A percentile compares a stretch with the other conserved stretches of the same genome.
These are phyloP conservation scores for Colletotrichum liriopes DNA, from an alignment of 2,329 filamentous ascomycete species.

Conservation along the genomic window DNA sequence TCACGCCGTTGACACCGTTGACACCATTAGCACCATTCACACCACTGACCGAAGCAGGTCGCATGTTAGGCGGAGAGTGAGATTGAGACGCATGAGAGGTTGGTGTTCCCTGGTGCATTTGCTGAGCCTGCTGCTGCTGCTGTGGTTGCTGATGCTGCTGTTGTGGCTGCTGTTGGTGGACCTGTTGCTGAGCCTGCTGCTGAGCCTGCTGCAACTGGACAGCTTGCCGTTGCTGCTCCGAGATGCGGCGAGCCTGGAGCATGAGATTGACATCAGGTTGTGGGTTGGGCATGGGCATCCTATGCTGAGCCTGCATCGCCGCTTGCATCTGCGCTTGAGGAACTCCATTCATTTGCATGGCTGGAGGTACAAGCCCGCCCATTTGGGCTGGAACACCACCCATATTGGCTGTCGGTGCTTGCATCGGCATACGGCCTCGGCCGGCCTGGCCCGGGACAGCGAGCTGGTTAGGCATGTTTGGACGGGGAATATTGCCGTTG, in stretches of 20 bases:
- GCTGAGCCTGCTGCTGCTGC: slow-evolving; percentile 56
- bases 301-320: slow-evolving; percentile 69
- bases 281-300: slow-evolving; percentile 69
- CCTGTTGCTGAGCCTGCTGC: slow-evolving; percentile 45
- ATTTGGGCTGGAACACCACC: slow-evolving; percentile 64
- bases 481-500: slow-evolving; percentile 54
- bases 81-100: slow-evolving; percentile 53
- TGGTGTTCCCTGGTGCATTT: slow-evolving; percentile 49
- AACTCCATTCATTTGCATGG: slow-evolving; percentile 74
- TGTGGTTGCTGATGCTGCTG: slow-evolving; percentile 66
- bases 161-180: slow-evolving; percentile 66
- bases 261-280: slow-evolving; percentile 69
- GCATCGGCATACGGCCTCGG: slow-evolving; percentile 68
- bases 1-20: slow-evolving; percentile 55
- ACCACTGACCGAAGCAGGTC: slow-evolving; percentile 46
- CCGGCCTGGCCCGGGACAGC: slow-evolving; percentile 60
- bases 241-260: slow-evolving; percentile 76
- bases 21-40: slow-evolving; percentile 44
- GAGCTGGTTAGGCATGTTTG: slow-evolving; percentile 62
- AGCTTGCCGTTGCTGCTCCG: slow-evolving; percentile 74
- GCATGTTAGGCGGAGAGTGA: slow-evolving; percentile 60
- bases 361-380: slow-evolving; percentile 65
- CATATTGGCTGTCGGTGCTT: slow-evolving; percentile 68
- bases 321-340: slow-evolving; percentile 80
- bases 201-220: slow-evolving; percentile 64